These are phyloP conservation scores for Hirsutella rhossiliensis DNA, from an alignment of 2,329 filamentous ascomycete genomes.

Conservation along the genomic window DNA sequence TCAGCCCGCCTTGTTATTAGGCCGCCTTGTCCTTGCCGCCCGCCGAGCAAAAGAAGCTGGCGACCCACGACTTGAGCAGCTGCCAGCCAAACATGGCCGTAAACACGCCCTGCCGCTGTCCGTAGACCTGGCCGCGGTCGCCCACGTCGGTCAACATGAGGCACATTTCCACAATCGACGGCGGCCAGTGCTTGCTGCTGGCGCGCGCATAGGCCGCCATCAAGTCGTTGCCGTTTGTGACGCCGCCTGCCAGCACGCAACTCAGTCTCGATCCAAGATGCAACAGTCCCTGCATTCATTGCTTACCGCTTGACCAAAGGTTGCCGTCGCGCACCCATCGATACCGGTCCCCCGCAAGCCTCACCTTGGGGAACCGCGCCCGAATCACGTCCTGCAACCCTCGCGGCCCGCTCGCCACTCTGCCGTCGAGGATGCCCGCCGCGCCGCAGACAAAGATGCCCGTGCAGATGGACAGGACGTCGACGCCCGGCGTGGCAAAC, in stretches of 20 bases:
- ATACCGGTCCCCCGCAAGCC: constrained; percentile 31
- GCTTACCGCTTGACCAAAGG: constrained; percentile 40
- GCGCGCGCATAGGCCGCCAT: constrained; percentile 37
- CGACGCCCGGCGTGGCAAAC: constrained; percentile 22
- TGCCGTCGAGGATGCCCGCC: constrained; percentile 34
- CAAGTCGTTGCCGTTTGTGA: constrained; percentile 45
- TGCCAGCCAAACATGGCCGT: constrained; percentile 23
- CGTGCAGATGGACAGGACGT: constrained; percentile 40
- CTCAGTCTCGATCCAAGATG: background rate
- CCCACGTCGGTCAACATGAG: constrained; percentile 34
- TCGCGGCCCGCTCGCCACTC: constrained; percentile 32
- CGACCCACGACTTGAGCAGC: constrained; percentile 21
- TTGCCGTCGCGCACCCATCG: constrained; percentile 41
- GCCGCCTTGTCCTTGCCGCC: background rate
- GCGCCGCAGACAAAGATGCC: constrained; percentile 34
- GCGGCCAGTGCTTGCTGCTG: constrained; percentile 26
- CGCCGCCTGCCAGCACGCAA: constrained; percentile 24
- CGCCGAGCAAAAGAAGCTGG: background rate
- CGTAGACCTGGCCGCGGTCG: constrained; percentile 32
- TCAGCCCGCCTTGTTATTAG: no score
- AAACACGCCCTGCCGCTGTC: constrained; percentile 8
- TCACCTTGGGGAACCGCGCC: constrained; percentile 24
- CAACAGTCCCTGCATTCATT: no score
- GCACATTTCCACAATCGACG: constrained; percentile 29
- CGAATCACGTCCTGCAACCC: constrained; percentile 26